These are phyloP conservation scores for Apiotrichum mycotoxinovorans DNA, from an alignment of 1,284 basidiomycete species.

Conservation along the genomic window DNA sequence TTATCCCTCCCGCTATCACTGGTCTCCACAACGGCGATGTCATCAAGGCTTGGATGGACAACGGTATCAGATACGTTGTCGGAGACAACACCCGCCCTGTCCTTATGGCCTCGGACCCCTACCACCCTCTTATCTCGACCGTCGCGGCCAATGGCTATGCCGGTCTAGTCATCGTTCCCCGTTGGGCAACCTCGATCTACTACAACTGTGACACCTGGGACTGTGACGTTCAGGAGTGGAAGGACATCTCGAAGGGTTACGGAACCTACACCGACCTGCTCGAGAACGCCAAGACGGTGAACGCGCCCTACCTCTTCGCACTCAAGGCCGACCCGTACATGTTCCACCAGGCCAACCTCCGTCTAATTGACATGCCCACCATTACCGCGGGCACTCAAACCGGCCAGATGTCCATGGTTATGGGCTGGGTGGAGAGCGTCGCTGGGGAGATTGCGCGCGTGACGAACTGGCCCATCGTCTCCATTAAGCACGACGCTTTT, in stretches of 20 bases:
- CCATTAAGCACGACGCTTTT: conserved; percentile 7
- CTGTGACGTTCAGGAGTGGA: conserved; percentile 13
- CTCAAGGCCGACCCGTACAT: conserved; percentile 13
- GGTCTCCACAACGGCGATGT: conserved; percentile 15
- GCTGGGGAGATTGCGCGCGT: conserved; percentile 5
- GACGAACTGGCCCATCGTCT: conserved; percentile 13
- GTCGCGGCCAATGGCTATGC: conserved; percentile 6
- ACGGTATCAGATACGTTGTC: conserved; percentile 11
- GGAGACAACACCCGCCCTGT: conserved; percentile 13
- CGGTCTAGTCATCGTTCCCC: conserved; percentile 8
- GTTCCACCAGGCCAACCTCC: conserved; percentile 19
- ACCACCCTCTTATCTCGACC: conserved; percentile 8
- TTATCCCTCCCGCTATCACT: conserved; percentile 13
- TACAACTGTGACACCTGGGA: conserved; percentile 15
- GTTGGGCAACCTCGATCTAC: conserved; percentile 11
- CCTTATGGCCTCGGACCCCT: conserved; percentile 1
- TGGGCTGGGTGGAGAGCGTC: conserved; percentile 12
- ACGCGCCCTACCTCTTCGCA: conserved; percentile 5
- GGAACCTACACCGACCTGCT: conserved; percentile 9
- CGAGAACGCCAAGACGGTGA: conserved; percentile 2
- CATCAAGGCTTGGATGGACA: conserved; percentile 10
- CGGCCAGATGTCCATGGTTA: conserved; percentile 13
- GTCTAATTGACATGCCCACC: conserved; percentile 6
- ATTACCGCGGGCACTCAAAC: conserved; percentile 8
- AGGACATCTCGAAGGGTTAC: conserved; percentile 2